phyloP scores from a whole-genome alignment of 176 grass and related monocot genomes.

The Zoysia pacifica region DNA sequence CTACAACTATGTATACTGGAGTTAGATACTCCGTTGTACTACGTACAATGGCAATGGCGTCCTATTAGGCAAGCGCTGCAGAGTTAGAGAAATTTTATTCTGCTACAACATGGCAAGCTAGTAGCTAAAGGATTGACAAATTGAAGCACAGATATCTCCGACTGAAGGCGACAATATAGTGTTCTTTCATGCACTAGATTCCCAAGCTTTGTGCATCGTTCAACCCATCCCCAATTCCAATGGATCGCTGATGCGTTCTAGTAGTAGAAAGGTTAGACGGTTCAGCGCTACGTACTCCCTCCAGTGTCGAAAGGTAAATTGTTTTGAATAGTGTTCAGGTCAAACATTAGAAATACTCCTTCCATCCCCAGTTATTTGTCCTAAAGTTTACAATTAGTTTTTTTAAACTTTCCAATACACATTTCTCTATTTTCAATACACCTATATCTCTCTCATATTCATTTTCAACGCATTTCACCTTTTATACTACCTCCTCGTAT shows the following conservation, averaged over 20 bases:
- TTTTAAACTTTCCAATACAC: too few relatives aligned
- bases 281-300: conserved; percentile 8
- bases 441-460: too few relatives aligned
- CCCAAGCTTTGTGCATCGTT: conserved; percentile 17
- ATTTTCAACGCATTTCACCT: too few relatives aligned
- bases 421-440: too few relatives aligned
- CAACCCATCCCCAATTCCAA: not conserved
- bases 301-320: too few relatives aligned
- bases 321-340: too few relatives aligned
- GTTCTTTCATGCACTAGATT: conserved; percentile 52
- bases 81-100: not conserved
- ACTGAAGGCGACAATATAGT: conserved; percentile 33
- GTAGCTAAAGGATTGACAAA: conserved; percentile 9
- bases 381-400: too few relatives aligned
- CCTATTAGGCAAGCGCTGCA: conserved; percentile 25
- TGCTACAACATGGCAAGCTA: not conserved
- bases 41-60: conserved; percentile 23
- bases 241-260: conserved; percentile 8
- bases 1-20: not conserved
- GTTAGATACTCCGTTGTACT: not conserved
- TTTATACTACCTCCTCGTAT: too few relatives aligned
- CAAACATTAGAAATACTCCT: too few relatives aligned
- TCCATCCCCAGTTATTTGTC: too few relatives aligned
- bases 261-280: not conserved
- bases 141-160: conserved; percentile 8